Evolutionary conservation across 2,329 filamentous ascomycete genomes (phyloP), one percentile per base, ranked within the genome.

Genomic region (Colletotrichum sp.): DNA sequence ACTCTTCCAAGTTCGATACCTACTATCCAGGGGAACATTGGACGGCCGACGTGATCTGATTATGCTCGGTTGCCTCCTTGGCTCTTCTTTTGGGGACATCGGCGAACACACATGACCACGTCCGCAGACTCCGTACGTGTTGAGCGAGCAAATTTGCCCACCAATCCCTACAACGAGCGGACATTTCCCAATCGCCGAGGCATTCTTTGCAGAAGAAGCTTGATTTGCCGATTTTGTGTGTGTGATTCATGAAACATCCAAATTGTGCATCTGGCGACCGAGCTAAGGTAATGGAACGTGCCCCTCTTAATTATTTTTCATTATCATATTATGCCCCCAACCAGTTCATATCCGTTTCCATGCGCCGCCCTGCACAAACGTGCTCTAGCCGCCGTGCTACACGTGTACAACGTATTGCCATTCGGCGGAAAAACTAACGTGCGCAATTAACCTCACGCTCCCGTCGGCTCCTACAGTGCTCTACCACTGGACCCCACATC

Each of bases 391-490:
- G 30, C 55, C 13, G 55, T 59, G 21, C 18, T 32, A 32, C 21
- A 63, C 59, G 63, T 66, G 26, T 39, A 55, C 18, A 30, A 28
- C 30, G 13, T 13, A 36, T n/a, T 36, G 32, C 24, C 28, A 49
- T 39, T 52, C 34, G 30, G 59, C 63, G 72, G 72, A 62, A 68
- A 57, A 30, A 30, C 34, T 32, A 55, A 26, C 49, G 28, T 30
- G 26, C 24, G 52, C 21, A 60, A 75, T 62, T 52, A 67, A 71
- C 72, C 32, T 75, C 68, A 8, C 62, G 68, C 72, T 71, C 26
- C 59, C 59, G 18, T 32, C 15, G 62, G 13, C 62, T 36, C 21
- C 24, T 10, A 64, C 60, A 30, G 15, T 15, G 39, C 57, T n/a
- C 13, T 30, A 62, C 28, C 18, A 32, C 16, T 62, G 26, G 24